phyloP scores from a whole-genome alignment of 2,329 filamentous ascomycete species.

The Seiridium unicorne region DNA sequence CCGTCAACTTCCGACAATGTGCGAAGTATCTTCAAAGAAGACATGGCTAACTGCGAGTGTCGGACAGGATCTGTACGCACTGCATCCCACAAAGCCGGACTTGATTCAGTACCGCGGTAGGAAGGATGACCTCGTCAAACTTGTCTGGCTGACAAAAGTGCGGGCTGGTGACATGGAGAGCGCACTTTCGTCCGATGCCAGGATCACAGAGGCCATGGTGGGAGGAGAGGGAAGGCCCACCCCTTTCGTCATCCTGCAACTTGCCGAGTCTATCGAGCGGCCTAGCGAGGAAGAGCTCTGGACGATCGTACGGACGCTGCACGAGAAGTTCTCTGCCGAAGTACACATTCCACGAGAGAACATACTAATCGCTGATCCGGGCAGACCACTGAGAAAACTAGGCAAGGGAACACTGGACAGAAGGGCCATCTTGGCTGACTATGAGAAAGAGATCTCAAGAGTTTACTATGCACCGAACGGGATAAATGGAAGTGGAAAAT shows the following conservation, averaged over 20 bases:
- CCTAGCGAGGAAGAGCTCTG: not conserved
- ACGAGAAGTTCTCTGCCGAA: conserved; percentile 1
- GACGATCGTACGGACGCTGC: not conserved
- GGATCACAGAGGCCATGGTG: not conserved
- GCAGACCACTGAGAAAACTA: not conserved
- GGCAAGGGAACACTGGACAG: conserved; percentile 7
- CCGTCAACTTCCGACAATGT: too few species aligned
- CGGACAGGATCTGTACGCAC: not conserved
- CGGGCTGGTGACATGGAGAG: conserved; percentile 5
- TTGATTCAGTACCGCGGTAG: conserved; percentile 4
- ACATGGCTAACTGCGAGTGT: too few species aligned
- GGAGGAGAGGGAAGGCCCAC: conserved; percentile 4
- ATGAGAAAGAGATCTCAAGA: conserved; percentile 1
- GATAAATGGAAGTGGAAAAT: too few species aligned
- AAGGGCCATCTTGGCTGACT: conserved; percentile 4
- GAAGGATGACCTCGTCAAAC: conserved; percentile 6
- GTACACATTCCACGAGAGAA: conserved; percentile 4
- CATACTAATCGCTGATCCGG: not conserved
- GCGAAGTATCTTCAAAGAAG: too few species aligned
- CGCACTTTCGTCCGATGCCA: not conserved
- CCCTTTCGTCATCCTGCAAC: conserved; percentile 6
- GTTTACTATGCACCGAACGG: not conserved
- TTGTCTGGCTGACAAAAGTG: conserved; percentile 5
- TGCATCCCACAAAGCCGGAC: conserved; percentile 3
- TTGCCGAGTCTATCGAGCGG: not conserved